Evolutionary conservation across 176 grass and related monocot genomes (phyloP).

Genomic region (Melocanna baccifera): DNA sequence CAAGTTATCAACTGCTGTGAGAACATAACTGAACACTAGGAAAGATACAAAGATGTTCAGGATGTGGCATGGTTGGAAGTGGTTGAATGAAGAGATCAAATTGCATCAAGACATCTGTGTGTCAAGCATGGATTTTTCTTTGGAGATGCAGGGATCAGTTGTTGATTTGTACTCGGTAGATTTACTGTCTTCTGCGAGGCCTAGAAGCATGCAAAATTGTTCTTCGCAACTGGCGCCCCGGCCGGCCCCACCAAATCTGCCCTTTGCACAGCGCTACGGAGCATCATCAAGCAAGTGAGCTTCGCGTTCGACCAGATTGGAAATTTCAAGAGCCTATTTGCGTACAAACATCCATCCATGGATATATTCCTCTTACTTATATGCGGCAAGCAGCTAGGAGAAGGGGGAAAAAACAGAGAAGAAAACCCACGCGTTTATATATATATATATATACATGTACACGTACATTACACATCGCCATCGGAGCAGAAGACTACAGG

Average conservation of each 20-base stretch:
- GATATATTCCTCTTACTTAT: neutral
- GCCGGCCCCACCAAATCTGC: neutral
- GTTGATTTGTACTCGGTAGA: neutral
- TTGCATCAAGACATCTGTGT: neutral
- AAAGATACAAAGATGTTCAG: neutral
- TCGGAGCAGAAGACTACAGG: neutral
- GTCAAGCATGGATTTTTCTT: neutral
- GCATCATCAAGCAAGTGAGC: neutral
- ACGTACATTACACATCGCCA: neutral
- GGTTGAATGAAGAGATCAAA: neutral
- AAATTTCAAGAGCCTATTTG: neutral
- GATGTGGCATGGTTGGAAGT: constrained; percentile 16
- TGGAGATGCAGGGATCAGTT: neutral
- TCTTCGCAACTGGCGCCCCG: neutral
- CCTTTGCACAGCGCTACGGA: neutral
- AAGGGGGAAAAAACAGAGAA: neutral
- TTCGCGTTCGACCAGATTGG: constrained; percentile 16
- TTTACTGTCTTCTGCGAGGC: neutral
- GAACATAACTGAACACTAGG: neutral
- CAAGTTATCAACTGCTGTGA: neutral
- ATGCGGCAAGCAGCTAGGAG: neutral
- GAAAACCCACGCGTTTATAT: neutral
- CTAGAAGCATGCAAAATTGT: neutral
- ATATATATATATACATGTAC: constrained; percentile 12
- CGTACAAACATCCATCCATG: neutral